A percentile compares a stretch with the other conserved stretches of the same genome.
These are phyloP conservation scores for Torrubiellomyces zombiae DNA, from an alignment of 2,329 filamentous ascomycete genomes.

Conservation along the genomic window DNA sequence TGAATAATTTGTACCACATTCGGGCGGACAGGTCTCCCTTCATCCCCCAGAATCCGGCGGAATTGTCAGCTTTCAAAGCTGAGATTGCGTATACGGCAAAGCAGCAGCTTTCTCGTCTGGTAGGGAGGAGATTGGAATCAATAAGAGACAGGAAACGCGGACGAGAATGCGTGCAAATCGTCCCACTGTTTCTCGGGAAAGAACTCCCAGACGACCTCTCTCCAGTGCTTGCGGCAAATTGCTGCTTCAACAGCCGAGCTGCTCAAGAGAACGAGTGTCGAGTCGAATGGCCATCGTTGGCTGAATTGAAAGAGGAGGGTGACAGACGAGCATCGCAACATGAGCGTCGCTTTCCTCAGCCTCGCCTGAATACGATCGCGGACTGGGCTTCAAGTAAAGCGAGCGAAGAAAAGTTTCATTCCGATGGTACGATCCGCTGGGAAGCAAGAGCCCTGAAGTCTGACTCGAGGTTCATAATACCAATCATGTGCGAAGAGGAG, in stretches of 20 bases:
- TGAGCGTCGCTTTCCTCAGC: constrained; percentile 16
- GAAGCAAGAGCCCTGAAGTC: constrained; percentile 11
- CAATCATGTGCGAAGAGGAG: no score
- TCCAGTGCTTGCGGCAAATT: constrained; percentile 15
- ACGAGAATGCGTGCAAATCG: constrained; percentile 2
- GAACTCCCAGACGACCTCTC: constrained; percentile 13
- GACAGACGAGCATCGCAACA: constrained; percentile 11
- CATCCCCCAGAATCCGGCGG: constrained; percentile 17
- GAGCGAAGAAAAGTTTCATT: constrained; percentile 5
- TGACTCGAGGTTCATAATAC: constrained; percentile 8
- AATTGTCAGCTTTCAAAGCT: constrained; percentile 17
- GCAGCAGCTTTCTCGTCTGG: constrained; percentile 9
- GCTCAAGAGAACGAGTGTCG: constrained; percentile 5
- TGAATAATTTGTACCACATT: constrained; percentile 18
- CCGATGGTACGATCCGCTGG: constrained; percentile 11
- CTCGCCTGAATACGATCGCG: constrained; percentile 11
- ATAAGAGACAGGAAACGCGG: constrained; percentile 1
- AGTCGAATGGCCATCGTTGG: constrained; percentile 17
- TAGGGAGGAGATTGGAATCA: constrained; percentile 9
- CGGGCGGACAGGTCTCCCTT: constrained; percentile 20
- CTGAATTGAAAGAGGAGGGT: constrained; percentile 19
- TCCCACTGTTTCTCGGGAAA: constrained; percentile 12
- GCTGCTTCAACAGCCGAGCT: constrained; percentile 15
- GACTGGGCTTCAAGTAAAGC: constrained; percentile 2
- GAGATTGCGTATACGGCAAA: constrained; percentile 12